Percentiles rank a stretch among this genome's conserved stretches.
Conservation (phyloP, 2,329 filamentous ascomycete species). For the Penicillium fuscoglaucum region DNA sequence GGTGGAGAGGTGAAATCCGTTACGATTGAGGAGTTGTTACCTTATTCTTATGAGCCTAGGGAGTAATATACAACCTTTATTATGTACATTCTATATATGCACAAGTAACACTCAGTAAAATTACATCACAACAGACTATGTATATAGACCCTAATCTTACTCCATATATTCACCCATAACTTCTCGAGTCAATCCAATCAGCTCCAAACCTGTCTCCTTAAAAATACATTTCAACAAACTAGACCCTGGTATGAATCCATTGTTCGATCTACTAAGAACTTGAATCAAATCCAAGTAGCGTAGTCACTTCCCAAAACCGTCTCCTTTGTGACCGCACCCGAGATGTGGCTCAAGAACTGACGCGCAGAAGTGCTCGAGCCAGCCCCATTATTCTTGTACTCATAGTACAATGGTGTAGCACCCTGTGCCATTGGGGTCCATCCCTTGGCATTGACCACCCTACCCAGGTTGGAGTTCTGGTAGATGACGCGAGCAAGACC, state of each 20-base stretch:
- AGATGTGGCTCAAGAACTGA: conserved; percentile 25
- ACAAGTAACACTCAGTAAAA: not conserved
- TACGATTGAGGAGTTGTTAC: conserved; percentile 1
- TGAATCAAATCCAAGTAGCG: conserved; percentile 22
- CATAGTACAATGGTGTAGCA: conserved; percentile 35
- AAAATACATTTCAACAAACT: not conserved
- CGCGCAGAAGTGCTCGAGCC: conserved; percentile 25
- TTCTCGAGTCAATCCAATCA: conserved; percentile 15
- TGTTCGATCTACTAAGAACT: conserved; percentile 4
- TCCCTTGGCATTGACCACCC: conserved; percentile 33
- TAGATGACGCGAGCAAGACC: conserved; percentile 38
- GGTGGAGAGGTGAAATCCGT: not conserved
- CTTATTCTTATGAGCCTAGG: not conserved
- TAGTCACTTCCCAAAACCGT: conserved; percentile 29
- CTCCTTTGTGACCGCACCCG: conserved; percentile 27
- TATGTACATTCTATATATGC: not conserved
- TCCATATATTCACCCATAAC: conserved; percentile 1
- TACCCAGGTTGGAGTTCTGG: conserved; percentile 31
- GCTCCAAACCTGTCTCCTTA: conserved; percentile 26
- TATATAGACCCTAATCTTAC: not conserved
- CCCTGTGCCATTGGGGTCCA: conserved; percentile 36
- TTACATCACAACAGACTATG: not conserved
- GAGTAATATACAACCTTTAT: not conserved
- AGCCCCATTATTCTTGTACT: conserved; percentile 31
- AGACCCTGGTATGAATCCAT: not conserved